These are phyloP conservation scores for Rhodotorula sp. DNA, from an alignment of 1,284 basidiomycete species.

Conservation along the genomic window DNA sequence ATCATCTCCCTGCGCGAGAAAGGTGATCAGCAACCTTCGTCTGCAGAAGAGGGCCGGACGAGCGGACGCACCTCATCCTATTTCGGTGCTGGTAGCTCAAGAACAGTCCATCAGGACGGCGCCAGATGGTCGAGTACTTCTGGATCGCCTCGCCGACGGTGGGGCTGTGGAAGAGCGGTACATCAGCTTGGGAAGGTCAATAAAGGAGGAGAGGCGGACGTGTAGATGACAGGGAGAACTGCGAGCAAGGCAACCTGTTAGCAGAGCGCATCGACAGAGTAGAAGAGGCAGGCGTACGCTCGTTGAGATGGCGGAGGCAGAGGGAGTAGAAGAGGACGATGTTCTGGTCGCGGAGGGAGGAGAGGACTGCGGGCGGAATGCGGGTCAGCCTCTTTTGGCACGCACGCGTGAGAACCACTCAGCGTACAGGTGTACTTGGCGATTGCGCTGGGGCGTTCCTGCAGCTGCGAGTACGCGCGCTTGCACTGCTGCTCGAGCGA, in stretches of 20 bases:
- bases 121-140: constrained; percentile 76
- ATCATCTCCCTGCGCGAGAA: constrained; percentile 48
- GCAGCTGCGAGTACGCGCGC: constrained; percentile 67
- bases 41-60: rapidly evolving
- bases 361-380: constrained; percentile 48
- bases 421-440: constrained; percentile 52
- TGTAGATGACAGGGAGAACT: constrained; percentile 57
- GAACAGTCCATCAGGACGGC: constrained; percentile 70
- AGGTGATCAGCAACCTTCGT: not conserved
- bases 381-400: not conserved
- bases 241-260: not conserved
- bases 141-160: constrained; percentile 67
- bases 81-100: constrained; percentile 66
- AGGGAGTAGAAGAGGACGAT: constrained; percentile 69
- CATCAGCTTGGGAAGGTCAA: not conserved
- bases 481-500: constrained; percentile 72
- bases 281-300: constrained; percentile 49
- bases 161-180: constrained; percentile 45
- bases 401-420: not conserved
- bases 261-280: not conserved
- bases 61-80: constrained; percentile 56
- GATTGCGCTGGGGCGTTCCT: constrained; percentile 47
- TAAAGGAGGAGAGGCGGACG: not conserved
- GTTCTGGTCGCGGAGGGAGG: constrained; percentile 58
- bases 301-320: constrained; percentile 64